Base-by-base conservation (phyloP, 495 filamentous ascomycete genomes). In the Penicillium canariense region DNA sequence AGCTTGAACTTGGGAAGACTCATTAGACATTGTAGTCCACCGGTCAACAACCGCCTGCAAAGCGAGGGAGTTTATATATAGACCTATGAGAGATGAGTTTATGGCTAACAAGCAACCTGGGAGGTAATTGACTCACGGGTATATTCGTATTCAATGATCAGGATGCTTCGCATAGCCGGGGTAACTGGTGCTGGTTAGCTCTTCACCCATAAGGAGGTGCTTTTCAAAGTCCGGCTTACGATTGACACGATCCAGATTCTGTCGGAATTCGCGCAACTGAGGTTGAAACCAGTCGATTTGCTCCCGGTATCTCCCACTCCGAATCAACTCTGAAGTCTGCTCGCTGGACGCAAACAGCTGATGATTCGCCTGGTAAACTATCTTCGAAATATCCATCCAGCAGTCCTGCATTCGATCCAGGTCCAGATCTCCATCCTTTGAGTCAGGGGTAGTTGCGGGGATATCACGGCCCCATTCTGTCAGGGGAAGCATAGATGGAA, bases 41-140 rank as follows among this genome's bases (percentile, higher is more conserved):
- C 93, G 83, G 69, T 97, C 93, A 15, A 97, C 87, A 17, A 97
- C 91, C 5, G 94, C 95, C 74, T 98, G 94, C 11, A 98, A 74
- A 3, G 90, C 90, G 12, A 98, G 79, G 5, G 90, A 95, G 63
- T 97, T 97, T 73, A 96, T 80, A 66, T 97, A 97, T 44, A 96
- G 58, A 26, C 77, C 77, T 70, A 34, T 7, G 25, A 1, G 27
- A 10, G 1, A 58, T 69, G 43, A 70, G 63, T 32, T n/a, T 43
- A n/a, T 20, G 14, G 10, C 14, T 18, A 22, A 27, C 7, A 4
- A 27, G 14, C 10, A 40, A 1, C 22, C 10, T n/a, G 14, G 14
- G 42, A 6, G 25, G 2, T 17, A 5, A 46, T 23, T 14, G 5
- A 70, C 76, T 70, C 82, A 69, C 89, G 80, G 15, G 91, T 88